phyloP scores from a whole-genome alignment of 495 filamentous ascomycete species.

The Podospora appendiculata region DNA sequence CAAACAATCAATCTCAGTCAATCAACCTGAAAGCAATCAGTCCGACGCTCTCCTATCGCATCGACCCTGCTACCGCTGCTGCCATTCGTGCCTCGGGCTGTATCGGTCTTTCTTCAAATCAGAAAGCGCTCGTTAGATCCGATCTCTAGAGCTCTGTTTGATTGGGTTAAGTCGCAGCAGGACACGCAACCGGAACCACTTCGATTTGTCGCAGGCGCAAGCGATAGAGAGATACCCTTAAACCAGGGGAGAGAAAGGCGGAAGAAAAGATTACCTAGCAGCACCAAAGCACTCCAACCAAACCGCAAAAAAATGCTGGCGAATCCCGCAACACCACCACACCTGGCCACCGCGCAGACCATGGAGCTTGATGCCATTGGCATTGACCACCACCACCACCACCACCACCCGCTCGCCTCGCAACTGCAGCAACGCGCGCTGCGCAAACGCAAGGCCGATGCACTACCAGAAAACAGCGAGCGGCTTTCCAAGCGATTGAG shows the following conservation, averaged over 20 bases:
- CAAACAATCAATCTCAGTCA: background rate
- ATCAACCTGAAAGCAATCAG: background rate
- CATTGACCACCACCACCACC: conserved; percentile 7
- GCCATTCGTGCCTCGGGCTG: background rate
- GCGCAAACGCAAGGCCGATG: conserved; percentile 47
- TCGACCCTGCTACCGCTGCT: background rate
- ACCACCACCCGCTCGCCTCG: background rate
- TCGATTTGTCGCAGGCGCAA: too few species aligned
- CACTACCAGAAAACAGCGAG: conserved; percentile 39
- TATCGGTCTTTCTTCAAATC: conserved; percentile 10
- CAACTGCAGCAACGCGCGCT: conserved; percentile 10
- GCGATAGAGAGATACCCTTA: background rate
- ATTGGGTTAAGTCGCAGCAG: too few species aligned
- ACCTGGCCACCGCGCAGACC: background rate
- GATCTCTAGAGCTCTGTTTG: too few species aligned
- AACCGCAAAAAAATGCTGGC: conserved; percentile 8
- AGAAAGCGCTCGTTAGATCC: too few species aligned
- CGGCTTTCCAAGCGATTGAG: conserved; percentile 73
- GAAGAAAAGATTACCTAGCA: background rate
- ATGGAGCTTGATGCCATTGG: conserved; percentile 13
- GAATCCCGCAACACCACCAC: conserved; percentile 4
- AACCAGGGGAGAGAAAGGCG: background rate
- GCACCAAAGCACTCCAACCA: background rate
- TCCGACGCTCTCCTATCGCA: too few species aligned
- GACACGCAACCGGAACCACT: too few species aligned